phyloP scores from a whole-genome alignment of 495 filamentous ascomycete species.

The Penicillium chermesinum region DNA sequence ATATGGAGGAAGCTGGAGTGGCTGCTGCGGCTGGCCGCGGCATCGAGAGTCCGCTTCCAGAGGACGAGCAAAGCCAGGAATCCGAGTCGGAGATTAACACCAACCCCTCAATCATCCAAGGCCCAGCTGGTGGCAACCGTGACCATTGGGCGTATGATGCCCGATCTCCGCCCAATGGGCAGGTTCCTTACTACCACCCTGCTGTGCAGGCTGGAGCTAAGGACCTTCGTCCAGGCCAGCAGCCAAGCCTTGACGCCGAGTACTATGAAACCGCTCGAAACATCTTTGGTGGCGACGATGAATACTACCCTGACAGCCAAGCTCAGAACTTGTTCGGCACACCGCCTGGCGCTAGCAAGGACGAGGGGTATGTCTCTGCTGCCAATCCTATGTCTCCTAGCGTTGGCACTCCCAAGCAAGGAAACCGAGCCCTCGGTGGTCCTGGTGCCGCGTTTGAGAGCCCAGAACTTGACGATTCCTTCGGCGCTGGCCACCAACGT shows the following conservation, averaged over 20 bases:
- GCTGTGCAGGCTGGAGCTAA: constrained; percentile 38
- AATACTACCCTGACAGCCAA: constrained; percentile 32
- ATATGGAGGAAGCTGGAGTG: constrained; percentile 49
- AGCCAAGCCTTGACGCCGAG: constrained; percentile 29
- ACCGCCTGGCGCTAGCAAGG: constrained; percentile 51
- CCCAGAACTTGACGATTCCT: constrained; percentile 56
- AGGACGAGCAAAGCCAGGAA: constrained; percentile 47
- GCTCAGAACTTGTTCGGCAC: constrained; percentile 35
- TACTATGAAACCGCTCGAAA: constrained; percentile 39
- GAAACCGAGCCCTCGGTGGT: constrained; percentile 55
- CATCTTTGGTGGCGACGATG: constrained; percentile 35
- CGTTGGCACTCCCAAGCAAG: constrained; percentile 54
- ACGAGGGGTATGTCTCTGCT: constrained; percentile 90
- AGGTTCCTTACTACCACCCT: constrained; percentile 37
- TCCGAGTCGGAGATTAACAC: constrained; percentile 65
- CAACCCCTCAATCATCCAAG: constrained; percentile 72
- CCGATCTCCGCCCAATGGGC: constrained; percentile 43
- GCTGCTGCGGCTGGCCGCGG: constrained; percentile 60
- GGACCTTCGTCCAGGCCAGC: constrained; percentile 25
- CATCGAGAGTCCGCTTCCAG: constrained; percentile 47
- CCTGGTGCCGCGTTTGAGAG: constrained; percentile 54
- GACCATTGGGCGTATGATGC: constrained; percentile 52
- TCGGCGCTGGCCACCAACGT: constrained; percentile 55
- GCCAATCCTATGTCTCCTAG: constrained; percentile 61
- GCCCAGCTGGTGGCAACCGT: constrained; percentile 54